A percentile compares a stretch with the other conserved stretches of the same genome.
phyloP scores from a whole-genome alignment of 2,329 filamentous ascomycete genomes.

The Pestalotiopsis sp. region DNA sequence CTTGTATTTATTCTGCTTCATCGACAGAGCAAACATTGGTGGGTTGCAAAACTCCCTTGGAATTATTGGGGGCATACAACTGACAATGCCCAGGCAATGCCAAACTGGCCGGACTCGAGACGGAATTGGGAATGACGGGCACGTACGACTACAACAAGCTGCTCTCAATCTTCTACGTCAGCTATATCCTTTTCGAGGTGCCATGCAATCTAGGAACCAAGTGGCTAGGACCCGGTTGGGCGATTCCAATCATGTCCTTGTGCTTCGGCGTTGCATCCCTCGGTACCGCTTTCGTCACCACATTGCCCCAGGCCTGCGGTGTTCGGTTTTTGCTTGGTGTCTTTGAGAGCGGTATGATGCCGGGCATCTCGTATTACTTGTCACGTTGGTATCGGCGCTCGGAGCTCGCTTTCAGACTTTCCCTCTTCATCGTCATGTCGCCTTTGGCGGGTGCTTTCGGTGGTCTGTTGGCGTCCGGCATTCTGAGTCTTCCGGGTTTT shows the following conservation, averaged over 20 bases:
- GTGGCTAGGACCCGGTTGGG: slow-evolving; percentile 73
- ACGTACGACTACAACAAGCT: slow-evolving; percentile 70
- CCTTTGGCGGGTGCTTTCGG: slow-evolving; percentile 74
- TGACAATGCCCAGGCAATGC: slow-evolving; percentile 59
- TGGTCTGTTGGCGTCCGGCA: slow-evolving; percentile 66
- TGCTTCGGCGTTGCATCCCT: slow-evolving; percentile 67
- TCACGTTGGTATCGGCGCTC: slow-evolving; percentile 67
- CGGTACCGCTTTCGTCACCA: slow-evolving; percentile 66
- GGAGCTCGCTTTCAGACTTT: slow-evolving; percentile 68
- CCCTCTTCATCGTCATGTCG: slow-evolving; percentile 72
- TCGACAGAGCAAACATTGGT: slow-evolving; percentile 72
- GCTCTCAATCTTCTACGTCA: slow-evolving; percentile 71
- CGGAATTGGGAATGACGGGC: slow-evolving; percentile 59
- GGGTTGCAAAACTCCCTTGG: slow-evolving; percentile 16
- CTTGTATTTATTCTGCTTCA: slow-evolving; percentile 73
- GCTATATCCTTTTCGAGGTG: slow-evolving; percentile 75
- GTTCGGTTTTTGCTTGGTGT: slow-evolving; percentile 70
- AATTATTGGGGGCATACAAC: not conserved
- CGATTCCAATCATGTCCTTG: slow-evolving; percentile 64
- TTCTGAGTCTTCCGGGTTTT: slow-evolving; percentile 63
- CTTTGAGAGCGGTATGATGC: slow-evolving; percentile 76
- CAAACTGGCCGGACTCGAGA: slow-evolving; percentile 66
- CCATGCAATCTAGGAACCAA: slow-evolving; percentile 72
- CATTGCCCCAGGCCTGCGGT: slow-evolving; percentile 52
- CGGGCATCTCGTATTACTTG: slow-evolving; percentile 75